Evolutionary conservation across 192 early-diverging fungal species (phyloP), one percentile per base, ranked within the genome.

Genomic region (Backusella liffmaniae): DNA sequence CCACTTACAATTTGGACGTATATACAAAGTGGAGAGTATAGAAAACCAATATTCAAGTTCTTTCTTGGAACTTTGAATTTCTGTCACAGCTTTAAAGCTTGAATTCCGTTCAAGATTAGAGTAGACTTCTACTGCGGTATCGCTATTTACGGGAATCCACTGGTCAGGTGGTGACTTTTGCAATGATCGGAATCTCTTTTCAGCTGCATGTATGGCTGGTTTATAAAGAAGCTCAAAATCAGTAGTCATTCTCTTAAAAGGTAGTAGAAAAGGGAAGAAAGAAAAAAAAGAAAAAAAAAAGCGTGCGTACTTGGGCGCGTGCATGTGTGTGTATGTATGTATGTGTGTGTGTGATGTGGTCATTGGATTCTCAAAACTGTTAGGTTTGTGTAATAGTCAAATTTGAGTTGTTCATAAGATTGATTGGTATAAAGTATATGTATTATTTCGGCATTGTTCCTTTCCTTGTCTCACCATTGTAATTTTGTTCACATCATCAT

Each of bases 331-430:
- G 23, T 26, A 4, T 21, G 56, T 56, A 0, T 23, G 8, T 4
- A 5, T 26, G 56, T 4, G 56, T 62, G 56, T 59, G 53, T 62
- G 56, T 62, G 56, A 62, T 62, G 23, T 62, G 56, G 56, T 62
- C 56, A 62, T 29, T 62, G 56, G 56, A 62, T 29, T 62, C 29
- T 62, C 56, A 26, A 62, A 29, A 62, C 56, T 29, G 26, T 62
- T 62, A 26, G 56, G 56, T 62, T 62, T 62, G 56, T 62, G 56
- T 62, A 62, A 62, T 62, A 9, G 23, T 62, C 56, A 62, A 29
- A 62, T 62, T 12, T 62, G 56, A 62, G 56, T 6, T 62, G 56
- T 29, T 29, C 26, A 13, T 29, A 62, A 49, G 23, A 23, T 23
- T 29, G 56, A n/a, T 23, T 21, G 23, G 16, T 59, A 46, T 16